A percentile compares a stretch with the other conserved stretches of the same genome.
These are phyloP conservation scores for Aquilaria agallochum DNA, from an alignment of 441 rosid genomes.

Conservation along the genomic window DNA sequence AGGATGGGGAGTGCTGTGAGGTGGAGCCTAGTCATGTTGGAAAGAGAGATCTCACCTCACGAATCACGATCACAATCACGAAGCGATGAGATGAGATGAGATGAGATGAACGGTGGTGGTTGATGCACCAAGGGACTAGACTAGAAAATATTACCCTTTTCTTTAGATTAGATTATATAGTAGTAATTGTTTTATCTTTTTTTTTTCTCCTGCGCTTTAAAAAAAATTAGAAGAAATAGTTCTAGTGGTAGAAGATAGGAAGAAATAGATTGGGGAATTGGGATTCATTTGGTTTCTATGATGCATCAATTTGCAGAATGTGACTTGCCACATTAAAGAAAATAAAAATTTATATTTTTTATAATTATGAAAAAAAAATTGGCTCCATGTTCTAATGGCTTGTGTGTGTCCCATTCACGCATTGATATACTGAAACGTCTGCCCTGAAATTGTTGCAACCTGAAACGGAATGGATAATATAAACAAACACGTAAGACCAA, in stretches of 20 bases:
- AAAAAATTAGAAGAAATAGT: too few species aligned
- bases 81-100: too few species aligned
- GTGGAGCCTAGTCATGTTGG: slow-evolving; percentile 21
- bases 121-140: too few species aligned
- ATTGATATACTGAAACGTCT: not conserved
- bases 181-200: not conserved
- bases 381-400: too few species aligned
- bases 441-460: too few species aligned
- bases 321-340: slow-evolving; percentile 20
- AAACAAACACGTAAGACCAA: not conserved
- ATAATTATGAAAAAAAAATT: not conserved
- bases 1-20: slow-evolving; percentile 1
- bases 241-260: not conserved
- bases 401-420: not conserved
- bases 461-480: slow-evolving; percentile 1
- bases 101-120: not conserved
- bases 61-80: not conserved
- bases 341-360: slow-evolving; percentile 7
- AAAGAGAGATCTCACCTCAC: slow-evolving; percentile 19
- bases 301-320: not conserved
- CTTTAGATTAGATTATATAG: not conserved
- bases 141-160: too few species aligned
- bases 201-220: not conserved
- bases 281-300: slow-evolving; percentile 28
- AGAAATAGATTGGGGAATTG: slow-evolving; percentile 2